Conservation (phyloP, 495 filamentous ascomycete genomes). For the Penicillium samsonianum region DNA sequence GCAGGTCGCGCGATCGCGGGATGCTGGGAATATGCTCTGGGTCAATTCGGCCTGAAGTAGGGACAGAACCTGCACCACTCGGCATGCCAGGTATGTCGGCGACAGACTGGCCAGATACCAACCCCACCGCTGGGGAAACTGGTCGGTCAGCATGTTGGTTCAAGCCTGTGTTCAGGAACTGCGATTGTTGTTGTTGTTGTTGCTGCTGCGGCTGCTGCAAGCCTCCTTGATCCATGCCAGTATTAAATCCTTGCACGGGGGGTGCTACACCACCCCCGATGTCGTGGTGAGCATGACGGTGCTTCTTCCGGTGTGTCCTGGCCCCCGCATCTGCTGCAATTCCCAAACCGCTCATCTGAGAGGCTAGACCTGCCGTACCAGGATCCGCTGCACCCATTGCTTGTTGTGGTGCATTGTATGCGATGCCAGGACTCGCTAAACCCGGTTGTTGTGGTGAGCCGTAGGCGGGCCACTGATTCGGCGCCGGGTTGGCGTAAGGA, state of each 20-base stretch:
- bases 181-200: constrained; percentile 51
- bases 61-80: constrained; percentile 42
- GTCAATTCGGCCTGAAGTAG: constrained; percentile 76
- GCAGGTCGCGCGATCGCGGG: constrained; percentile 76
- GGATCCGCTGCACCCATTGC: constrained; percentile 38
- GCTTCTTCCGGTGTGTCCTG: constrained; percentile 81
- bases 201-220: constrained; percentile 44
- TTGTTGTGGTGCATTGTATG: constrained; percentile 40
- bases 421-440: constrained; percentile 28
- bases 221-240: constrained; percentile 56
- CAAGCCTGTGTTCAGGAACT: constrained; percentile 71
- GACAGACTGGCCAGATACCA: constrained; percentile 44
- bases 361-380: constrained; percentile 62
- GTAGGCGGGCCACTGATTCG: constrained; percentile 48
- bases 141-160: constrained; percentile 46
- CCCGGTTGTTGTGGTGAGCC: constrained; percentile 40
- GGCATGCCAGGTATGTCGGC: constrained; percentile 53
- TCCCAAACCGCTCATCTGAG: constrained; percentile 84
- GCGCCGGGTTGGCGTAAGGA: constrained; percentile 41
- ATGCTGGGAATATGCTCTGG: constrained; percentile 94
- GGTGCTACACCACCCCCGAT: constrained; percentile 61
- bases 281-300: constrained; percentile 88
- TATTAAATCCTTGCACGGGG: constrained; percentile 63
- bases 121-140: constrained; percentile 58
- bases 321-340: constrained; percentile 64